Base-by-base conservation (phyloP, 108 stramenopile species). In the Fragilaria crotonensis region DNA sequence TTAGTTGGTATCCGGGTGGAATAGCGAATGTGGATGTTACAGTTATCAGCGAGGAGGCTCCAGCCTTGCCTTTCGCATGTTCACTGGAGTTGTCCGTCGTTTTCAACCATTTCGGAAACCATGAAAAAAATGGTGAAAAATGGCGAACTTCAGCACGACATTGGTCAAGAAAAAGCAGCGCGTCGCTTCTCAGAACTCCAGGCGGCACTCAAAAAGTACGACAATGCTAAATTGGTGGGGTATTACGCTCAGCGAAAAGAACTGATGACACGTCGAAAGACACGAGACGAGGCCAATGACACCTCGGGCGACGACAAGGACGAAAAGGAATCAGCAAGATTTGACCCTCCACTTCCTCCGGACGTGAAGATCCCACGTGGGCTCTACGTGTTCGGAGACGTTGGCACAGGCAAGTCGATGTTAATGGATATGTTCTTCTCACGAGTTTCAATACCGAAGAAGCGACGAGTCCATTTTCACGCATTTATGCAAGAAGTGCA, bases 341-440 rank as follows among this genome's bases (percentile, higher is more conserved):
- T 14, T 41, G 11, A 41, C 7, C 7, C 11, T 41, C 36, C 36
- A 41, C 11, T 11, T 41, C 7, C 14, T 41, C 14, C 36, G 36
- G 58, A 66, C 1, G 41, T 63, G 26, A 60, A 51, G 19, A 77
- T 85, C 31, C 89, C 93, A 18, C 58, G 87, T 53, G 94, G 96
- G 48, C 59, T 92, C 26, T 97, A 92, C 76, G 57, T 97, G 32
- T 71, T 90, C 59, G 97, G 97, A 18, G 50, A 79, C n/a, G 96
- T 97, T 5, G 98, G 97, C 5, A 89, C 92, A 5, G 99, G 99
- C 5, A 99, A 99, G 55, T 87, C 93, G 11, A 86, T 96, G 63
- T 63, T 98, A 36, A 96, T 99, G 96, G 92, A 98, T 70, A 30
- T 81, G 46, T 96, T 98, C 65, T 96, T 67, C 56, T 63, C 72